Evolutionary conservation across 2,329 filamentous ascomycete species (phyloP).

Genomic region (Apiospora koreana): DNA sequence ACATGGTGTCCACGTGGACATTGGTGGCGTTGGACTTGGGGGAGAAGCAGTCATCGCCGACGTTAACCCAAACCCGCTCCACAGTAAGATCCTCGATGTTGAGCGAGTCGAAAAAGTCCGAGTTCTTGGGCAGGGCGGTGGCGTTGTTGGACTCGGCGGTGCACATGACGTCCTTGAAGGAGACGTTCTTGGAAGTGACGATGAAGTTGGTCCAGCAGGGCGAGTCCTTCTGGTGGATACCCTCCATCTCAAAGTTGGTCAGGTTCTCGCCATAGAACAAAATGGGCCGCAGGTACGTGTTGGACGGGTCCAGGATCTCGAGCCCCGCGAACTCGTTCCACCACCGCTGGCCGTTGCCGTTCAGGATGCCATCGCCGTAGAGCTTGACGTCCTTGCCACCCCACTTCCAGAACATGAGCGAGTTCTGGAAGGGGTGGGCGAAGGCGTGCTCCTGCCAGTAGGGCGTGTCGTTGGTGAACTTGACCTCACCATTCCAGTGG

Average conservation of each 20-base stretch:
- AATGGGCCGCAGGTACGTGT: slow-evolving; percentile 59
- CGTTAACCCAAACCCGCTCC: slow-evolving; percentile 51
- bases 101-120: slow-evolving; percentile 62
- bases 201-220: slow-evolving; percentile 67
- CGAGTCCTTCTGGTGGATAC: slow-evolving; percentile 60
- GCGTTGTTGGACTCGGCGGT: slow-evolving; percentile 51
- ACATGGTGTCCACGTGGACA: slow-evolving; percentile 59
- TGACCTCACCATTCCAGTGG: slow-evolving; percentile 57
- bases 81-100: slow-evolving; percentile 57
- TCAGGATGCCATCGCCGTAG: slow-evolving; percentile 56
- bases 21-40: slow-evolving; percentile 61
- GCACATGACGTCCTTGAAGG: slow-evolving; percentile 54
- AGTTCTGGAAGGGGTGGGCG: slow-evolving; percentile 46
- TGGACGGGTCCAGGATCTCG: slow-evolving; percentile 52
- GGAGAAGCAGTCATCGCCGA: slow-evolving; percentile 63
- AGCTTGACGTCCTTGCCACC: slow-evolving; percentile 63
- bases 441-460: slow-evolving; percentile 46
- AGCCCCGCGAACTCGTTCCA: slow-evolving; percentile 42
- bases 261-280: slow-evolving; percentile 64
- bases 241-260: slow-evolving; percentile 57
- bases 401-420: slow-evolving; percentile 65
- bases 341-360: slow-evolving; percentile 53
- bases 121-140: slow-evolving; percentile 55
- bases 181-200: slow-evolving; percentile 55
- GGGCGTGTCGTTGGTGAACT: slow-evolving; percentile 44